These are phyloP conservation scores for Yamadazyma triangularis DNA, from an alignment of 1,139 yeast genomes.

Conservation along the genomic window DNA sequence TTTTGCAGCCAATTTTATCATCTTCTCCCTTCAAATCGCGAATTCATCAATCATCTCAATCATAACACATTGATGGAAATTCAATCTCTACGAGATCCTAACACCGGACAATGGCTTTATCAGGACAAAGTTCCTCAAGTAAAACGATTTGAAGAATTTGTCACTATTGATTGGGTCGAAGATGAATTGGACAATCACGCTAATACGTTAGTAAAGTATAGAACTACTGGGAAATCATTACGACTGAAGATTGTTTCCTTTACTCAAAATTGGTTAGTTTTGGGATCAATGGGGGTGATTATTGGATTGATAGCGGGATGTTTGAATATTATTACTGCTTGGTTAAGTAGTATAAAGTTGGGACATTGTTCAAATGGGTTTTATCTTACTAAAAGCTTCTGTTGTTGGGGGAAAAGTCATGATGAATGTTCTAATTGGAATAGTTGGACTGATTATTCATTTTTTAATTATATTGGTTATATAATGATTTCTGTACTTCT, in stretches of 20 bases:
- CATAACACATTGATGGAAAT: too few species aligned
- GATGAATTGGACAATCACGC: slow-evolving; percentile 63
- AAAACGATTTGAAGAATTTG: slow-evolving; percentile 53
- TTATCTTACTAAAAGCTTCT: slow-evolving; percentile 69
- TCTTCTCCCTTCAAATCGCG: too few species aligned
- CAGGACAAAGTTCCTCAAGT: slow-evolving; percentile 34
- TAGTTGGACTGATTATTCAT: slow-evolving; percentile 42
- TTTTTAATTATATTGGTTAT: slow-evolving; percentile 55
- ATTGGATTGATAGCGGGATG: slow-evolving; percentile 84
- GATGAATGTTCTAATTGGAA: slow-evolving; percentile 53
- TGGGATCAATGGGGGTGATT: slow-evolving; percentile 67
- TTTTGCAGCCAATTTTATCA: too few species aligned
- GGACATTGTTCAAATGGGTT: slow-evolving; percentile 75
- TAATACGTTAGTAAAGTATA: slow-evolving; percentile 21
- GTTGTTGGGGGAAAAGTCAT: slow-evolving; percentile 66
- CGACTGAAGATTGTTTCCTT: slow-evolving; percentile 36
- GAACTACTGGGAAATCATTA: slow-evolving; percentile 15
- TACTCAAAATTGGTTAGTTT: slow-evolving; percentile 68
- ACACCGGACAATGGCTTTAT: slow-evolving; percentile 36
- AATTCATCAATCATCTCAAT: too few species aligned
- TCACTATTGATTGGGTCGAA: slow-evolving; percentile 81
- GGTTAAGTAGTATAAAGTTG: slow-evolving; percentile 71
- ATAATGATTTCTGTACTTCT: slow-evolving; percentile 56
- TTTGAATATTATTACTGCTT: slow-evolving; percentile 77
- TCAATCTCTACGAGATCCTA: slow-evolving; percentile 14